A percentile compares a stretch with the other conserved stretches of the same genome.
Evolutionary conservation across 1,139 yeast species (phyloP).

Genomic region (Suhomyces bribrorum): DNA sequence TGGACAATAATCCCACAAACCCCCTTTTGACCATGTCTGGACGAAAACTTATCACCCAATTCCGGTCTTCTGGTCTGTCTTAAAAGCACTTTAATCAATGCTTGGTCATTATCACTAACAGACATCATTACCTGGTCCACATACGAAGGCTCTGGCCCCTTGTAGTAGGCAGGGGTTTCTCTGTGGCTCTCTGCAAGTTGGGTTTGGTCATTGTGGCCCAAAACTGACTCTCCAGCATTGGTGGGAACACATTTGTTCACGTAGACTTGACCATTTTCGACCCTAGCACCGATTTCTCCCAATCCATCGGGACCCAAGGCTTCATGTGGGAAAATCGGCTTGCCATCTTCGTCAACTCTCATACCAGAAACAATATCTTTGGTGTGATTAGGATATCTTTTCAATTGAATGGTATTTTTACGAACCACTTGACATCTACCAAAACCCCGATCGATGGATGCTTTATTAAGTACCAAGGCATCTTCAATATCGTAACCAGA

Average conservation of each 20-base stretch:
- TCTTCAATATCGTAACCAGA: conserved; percentile 99
- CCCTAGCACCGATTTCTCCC: conserved; percentile 92
- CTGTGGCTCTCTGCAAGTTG: conserved; percentile 61
- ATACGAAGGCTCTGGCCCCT: conserved; percentile 94
- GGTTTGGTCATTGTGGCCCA: conserved; percentile 39
- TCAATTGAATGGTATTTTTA: conserved; percentile 85
- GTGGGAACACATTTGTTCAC: conserved; percentile 92
- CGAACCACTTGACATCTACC: conserved; percentile 98
- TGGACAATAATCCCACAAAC: conserved; percentile 97
- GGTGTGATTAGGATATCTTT: conserved; percentile 91
- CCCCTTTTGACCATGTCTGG: conserved; percentile 98
- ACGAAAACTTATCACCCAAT: conserved; percentile 94
- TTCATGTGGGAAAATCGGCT: conserved; percentile 82
- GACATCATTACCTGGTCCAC: conserved; percentile 98
- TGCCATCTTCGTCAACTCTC: conserved; percentile 78
- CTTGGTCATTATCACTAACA: conserved; percentile 92
- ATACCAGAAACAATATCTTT: conserved; percentile 89
- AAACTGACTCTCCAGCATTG: conserved; percentile 75
- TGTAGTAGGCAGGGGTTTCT: conserved; percentile 88
- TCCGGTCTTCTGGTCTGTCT: conserved; percentile 98
- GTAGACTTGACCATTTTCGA: conserved; percentile 91
- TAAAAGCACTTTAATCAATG: conserved; percentile 83
- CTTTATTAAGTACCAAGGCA: conserved; percentile 90
- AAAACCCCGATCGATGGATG: conserved; percentile 94
- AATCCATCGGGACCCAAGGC: conserved; percentile 93